A percentile compares a stretch with the other conserved stretches of the same genome.
Evolutionary conservation across 2,329 filamentous ascomycete species (phyloP).

Genomic region (Fusarium protoensiforme): DNA sequence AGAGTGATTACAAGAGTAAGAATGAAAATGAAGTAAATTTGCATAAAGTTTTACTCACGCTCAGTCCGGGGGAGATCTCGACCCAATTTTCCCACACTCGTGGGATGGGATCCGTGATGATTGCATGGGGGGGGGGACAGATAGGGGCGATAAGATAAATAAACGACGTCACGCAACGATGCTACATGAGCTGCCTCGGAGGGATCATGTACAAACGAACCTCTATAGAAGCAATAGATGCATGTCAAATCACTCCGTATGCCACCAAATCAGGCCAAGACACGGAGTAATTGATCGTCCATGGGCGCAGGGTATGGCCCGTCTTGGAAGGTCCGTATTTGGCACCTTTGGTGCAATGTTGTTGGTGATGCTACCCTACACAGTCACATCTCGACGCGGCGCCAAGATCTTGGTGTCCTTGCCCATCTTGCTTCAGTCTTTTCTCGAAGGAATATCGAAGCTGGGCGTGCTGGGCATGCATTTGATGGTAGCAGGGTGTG

Average conservation of each 20-base stretch:
- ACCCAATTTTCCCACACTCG: neutral
- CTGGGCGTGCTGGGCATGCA: neutral
- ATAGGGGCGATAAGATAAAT: neutral
- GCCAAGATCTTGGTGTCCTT: neutral
- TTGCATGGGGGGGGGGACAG: neutral
- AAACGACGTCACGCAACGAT: neutral
- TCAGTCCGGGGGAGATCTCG: neutral
- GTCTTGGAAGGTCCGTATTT: neutral
- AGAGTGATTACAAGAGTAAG: neutral
- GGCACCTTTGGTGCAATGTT: neutral
- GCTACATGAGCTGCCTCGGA: neutral
- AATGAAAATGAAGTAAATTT: neutral
- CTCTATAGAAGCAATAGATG: neutral
- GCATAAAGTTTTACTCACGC: neutral
- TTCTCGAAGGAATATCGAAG: neutral
- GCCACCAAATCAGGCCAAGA: neutral
- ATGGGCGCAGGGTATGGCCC: neutral
- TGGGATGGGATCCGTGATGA: too few relatives aligned
- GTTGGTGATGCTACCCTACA: neutral
- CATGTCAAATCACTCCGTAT: neutral
- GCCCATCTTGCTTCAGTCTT: neutral
- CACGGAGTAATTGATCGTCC: neutral
- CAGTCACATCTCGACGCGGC: neutral
- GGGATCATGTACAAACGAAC: neutral
- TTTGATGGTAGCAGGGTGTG: neutral